Percentiles rank a stretch among this genome's conserved stretches.
Conservation (phyloP, 169 alveolate genomes). For the Babesia bovis region DNA sequence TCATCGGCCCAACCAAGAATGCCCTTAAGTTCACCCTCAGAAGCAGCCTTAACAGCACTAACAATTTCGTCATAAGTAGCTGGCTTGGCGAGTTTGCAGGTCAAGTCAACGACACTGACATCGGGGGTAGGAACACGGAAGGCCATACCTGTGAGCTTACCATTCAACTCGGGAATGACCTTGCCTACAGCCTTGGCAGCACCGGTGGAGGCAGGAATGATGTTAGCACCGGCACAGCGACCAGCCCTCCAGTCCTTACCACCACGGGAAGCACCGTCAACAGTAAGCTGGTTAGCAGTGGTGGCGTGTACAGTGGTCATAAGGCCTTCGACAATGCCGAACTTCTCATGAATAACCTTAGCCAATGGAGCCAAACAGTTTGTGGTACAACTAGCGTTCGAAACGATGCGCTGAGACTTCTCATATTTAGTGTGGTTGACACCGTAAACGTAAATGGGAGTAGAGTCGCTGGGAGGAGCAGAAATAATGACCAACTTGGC, state of each 20-base stretch:
- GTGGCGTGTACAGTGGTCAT: slow-evolving; percentile 99
- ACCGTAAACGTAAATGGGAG: slow-evolving; percentile 98
- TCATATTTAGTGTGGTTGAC: slow-evolving; percentile 94
- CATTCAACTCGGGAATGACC: slow-evolving; percentile 96
- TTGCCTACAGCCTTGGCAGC: slow-evolving; percentile 99
- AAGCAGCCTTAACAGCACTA: slow-evolving; percentile 92
- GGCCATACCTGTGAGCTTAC: slow-evolving; percentile 99
- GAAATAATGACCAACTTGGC: slow-evolving; percentile 97
- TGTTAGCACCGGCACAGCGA: slow-evolving; percentile 96
- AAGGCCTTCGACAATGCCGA: slow-evolving; percentile 98
- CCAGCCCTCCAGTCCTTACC: slow-evolving; percentile 99
- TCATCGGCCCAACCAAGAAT: slow-evolving; percentile 95
- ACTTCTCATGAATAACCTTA: slow-evolving; percentile 95
- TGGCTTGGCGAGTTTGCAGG: slow-evolving; percentile 93
- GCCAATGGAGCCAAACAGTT: slow-evolving; percentile 99
- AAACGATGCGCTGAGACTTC: slow-evolving; percentile 86
- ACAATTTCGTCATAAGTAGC: slow-evolving; percentile 94
- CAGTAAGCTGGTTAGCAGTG: slow-evolving; percentile 98
- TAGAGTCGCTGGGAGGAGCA: slow-evolving; percentile 98
- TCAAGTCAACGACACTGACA: slow-evolving; percentile 98
- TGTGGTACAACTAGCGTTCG: slow-evolving; percentile 99
- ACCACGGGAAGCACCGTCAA: slow-evolving; percentile 99
- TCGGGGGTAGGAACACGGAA: slow-evolving; percentile 98
- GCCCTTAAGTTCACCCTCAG: slow-evolving; percentile 92
- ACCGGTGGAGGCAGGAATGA: slow-evolving; percentile 99